Conservation (phyloP, 345 rosid species). For the Citrus glauca region DNA sequence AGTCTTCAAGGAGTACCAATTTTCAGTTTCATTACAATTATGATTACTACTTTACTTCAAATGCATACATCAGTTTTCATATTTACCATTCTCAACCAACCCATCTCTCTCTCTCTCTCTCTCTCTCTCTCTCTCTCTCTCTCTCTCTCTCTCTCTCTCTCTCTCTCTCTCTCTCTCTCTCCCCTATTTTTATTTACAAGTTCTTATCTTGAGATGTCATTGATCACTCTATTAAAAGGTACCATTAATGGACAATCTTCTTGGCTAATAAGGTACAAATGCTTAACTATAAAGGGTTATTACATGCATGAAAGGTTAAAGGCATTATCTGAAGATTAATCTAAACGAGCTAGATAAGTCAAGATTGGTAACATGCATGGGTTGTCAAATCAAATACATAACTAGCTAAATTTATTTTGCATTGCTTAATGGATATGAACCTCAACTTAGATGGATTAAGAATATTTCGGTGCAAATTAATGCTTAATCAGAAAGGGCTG, state of each 20-base stretch:
- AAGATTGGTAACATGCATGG: neutral
- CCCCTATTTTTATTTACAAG: neutral
- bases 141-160: too few relatives aligned
- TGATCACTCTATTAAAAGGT: neutral
- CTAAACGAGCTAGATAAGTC: neutral
- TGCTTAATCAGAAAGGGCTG: too few relatives aligned
- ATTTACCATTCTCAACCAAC: constrained; percentile 44
- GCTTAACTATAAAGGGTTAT: neutral
- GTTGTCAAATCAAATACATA: neutral
- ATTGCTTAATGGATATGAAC: neutral
- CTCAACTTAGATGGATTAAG: neutral
- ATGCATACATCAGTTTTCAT: constrained; percentile 31
- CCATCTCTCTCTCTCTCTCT: neutral
- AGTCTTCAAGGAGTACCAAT: neutral
- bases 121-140: too few relatives aligned
- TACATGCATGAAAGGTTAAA: neutral
- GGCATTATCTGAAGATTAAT: neutral
- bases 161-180: neutral
- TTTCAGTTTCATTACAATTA: constrained; percentile 10
- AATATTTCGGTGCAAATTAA: too few relatives aligned
- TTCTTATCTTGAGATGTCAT: neutral
- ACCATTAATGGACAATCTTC: too few relatives aligned
- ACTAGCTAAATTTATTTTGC: neutral
- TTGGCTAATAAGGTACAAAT: neutral
- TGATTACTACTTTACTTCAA: constrained; percentile 9